Evolutionary conservation across 2,329 filamentous ascomycete species (phyloP), one percentile per base, ranked within the genome.

Genomic region (Colletotrichum zoysiae): DNA sequence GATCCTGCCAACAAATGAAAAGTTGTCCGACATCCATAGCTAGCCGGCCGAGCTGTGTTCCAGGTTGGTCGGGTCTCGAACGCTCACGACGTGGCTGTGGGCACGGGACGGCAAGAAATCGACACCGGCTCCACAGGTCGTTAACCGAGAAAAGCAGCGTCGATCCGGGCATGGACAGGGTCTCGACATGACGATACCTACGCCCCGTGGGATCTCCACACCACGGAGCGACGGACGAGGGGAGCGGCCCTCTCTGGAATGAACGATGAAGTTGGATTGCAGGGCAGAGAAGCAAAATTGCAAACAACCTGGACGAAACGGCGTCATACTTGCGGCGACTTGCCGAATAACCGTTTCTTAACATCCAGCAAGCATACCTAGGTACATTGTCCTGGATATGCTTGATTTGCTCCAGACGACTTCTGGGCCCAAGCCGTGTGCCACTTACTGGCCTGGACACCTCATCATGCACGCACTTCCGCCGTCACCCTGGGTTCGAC

Each of bases 101-200:
- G 53, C 44, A 38, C 44, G 23, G 35, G 30, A 30, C 44, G 20
- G 48, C 58, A 30, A 59, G 57, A 42, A 46, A 33, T 53, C 58
- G 51, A 42, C 38, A 26, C n/a, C n/a, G 30, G 20, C 38, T 33
- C 65, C 65, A 63, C 65, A 67, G 40, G 50, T 23, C 68, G 51
- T n/a, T 26, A 56, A 40, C 42, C 46, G 50, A 62, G 51, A 30
- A 20, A 58, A 40, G 68, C 44, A 53, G 35, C 46, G 68, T 71
- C 65, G 69, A 71, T 68, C 65, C 38, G 35, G 46, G 23, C 57
- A 71, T 63, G 63, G 68, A 58, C 61, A 33, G 30, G 63, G 63
- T 50, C 57, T 46, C 53, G 64, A 62, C 16, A 33, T 44, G 42
- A 71, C 42, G 57, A 51, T 35, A 42, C 42, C 50, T 55, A 44